Conservation (phyloP, 2,329 filamentous ascomycete genomes). For the Aspergillus hiratsukae region DNA sequence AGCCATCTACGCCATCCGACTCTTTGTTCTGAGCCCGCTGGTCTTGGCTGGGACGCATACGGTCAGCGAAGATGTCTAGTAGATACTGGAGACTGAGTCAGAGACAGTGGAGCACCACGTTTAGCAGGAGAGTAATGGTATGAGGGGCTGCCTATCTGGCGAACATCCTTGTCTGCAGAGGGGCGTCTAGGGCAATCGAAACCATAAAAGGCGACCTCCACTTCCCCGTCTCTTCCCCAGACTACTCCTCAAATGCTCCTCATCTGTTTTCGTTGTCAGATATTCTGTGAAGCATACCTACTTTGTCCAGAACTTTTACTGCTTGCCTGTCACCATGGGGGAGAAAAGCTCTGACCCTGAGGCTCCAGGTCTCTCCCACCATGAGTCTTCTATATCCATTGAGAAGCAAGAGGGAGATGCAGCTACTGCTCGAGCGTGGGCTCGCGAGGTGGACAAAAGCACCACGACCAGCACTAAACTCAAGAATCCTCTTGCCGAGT, state of each 20-base stretch:
- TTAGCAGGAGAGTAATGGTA: background rate
- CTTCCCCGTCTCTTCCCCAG: background rate
- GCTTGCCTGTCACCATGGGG: constrained; percentile 3
- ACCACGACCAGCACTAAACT: constrained; percentile 6
- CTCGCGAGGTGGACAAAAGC: constrained; percentile 3
- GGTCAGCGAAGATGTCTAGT: background rate
- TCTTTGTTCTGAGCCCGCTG: background rate
- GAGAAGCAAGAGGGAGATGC: constrained; percentile 6
- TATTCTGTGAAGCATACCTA: background rate
- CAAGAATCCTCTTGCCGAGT: constrained; percentile 23
- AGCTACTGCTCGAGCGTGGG: constrained; percentile 9
- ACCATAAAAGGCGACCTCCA: background rate
- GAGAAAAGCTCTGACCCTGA: constrained; percentile 9
- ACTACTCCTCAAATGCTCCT: background rate
- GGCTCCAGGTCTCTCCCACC: constrained; percentile 1
- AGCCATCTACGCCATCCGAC: background rate
- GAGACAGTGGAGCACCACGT: background rate
- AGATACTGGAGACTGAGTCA: background rate
- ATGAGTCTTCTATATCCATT: constrained; percentile 3
- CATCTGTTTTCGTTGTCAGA: background rate
- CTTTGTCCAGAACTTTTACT: background rate
- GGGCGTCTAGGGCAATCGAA: background rate
- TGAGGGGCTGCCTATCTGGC: background rate
- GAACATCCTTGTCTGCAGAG: background rate
- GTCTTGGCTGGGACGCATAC: background rate